Evolutionary conservation across 2,329 filamentous ascomycete genomes (phyloP), one percentile per base, ranked within the genome.

Genomic region (Raffaelea deltoideospora): DNA sequence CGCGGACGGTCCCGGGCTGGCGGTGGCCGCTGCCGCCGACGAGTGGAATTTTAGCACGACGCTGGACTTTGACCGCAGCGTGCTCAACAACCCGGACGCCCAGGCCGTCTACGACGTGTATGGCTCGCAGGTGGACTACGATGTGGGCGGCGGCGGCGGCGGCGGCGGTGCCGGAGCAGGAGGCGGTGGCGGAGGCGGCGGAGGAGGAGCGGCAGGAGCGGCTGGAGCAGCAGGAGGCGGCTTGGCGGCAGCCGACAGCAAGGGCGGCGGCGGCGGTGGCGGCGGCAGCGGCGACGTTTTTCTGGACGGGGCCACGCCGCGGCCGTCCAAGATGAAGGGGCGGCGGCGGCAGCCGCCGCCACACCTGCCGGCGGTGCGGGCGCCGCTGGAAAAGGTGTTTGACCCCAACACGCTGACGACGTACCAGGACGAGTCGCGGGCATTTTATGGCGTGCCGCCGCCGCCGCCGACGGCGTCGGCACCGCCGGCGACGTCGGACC

Each of bases 11-110:
- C 9, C 7, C 5, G 15, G 4, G 10, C 47, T 64, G 15, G 53
- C 55, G 1, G 60, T 60, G 2, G 59, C 59, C 1, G 48, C 67
- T 41, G 61, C 63, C 14, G 65, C 65, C 39, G 72, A 77, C 43
- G 72, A 77, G 43, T 79, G 74, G 74, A 78, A 77, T 42, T 79
- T 79, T 43, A 76, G 69, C 47, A 76, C 73, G 1, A 78, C 74
- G 0, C 61, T 70, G 15, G 69, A 66, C n/a, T 78, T 79, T 44
- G 74, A 77, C 46, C 63, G 69, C 45, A 62, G 68, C 39, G 60
- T 75, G 11, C 59, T 71, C 39, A 58, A 64, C 42, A 60, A 62
- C 33, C 60, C 64, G 17, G 69, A 71, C 45, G 63, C 64, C 0
- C 67, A 73, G 47, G 71, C 72, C 32, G 68, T 77, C 4, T 70